A percentile compares a stretch with the other conserved stretches of the same genome.
phyloP scores from a whole-genome alignment of 176 grass and related monocot genomes.

The Pharus latifolius region DNA sequence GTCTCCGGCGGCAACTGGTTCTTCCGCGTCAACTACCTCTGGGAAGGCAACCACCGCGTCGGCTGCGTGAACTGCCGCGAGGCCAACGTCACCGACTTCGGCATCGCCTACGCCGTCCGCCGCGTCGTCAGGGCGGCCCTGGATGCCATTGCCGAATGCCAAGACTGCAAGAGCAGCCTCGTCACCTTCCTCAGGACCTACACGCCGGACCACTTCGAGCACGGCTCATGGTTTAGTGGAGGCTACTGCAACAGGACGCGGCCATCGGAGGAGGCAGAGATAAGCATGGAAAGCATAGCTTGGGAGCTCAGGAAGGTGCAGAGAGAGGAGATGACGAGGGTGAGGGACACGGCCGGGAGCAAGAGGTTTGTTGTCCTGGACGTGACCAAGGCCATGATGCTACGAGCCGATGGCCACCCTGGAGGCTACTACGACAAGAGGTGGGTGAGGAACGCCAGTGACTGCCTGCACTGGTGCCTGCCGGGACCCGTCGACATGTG shows the following conservation, averaged over 20 bases:
- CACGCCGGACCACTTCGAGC: constrained; percentile 58
- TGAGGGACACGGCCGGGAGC: neutral
- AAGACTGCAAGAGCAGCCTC: constrained; percentile 10
- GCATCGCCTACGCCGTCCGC: constrained; percentile 21
- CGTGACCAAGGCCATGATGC: constrained; percentile 87
- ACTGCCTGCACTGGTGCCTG: constrained; percentile 83
- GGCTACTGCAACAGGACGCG: constrained; percentile 46
- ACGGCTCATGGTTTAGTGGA: constrained; percentile 51
- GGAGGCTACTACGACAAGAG: constrained; percentile 40
- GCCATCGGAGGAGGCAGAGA: constrained; percentile 29
- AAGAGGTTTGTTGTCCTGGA: constrained; percentile 48
- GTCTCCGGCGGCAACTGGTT: constrained; percentile 71
- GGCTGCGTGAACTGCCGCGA: constrained; percentile 41
- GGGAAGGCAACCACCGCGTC: constrained; percentile 20
- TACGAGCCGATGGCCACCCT: constrained; percentile 74
- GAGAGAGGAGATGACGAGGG: constrained; percentile 39
- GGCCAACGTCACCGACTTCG: neutral
- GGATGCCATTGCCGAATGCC: constrained; percentile 19
- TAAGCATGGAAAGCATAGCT: neutral
- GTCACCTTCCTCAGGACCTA: constrained; percentile 42
- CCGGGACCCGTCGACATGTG: constrained; percentile 75
- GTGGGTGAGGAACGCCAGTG: constrained; percentile 43
- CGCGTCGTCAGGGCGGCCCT: constrained; percentile 29
- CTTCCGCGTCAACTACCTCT: constrained; percentile 42
- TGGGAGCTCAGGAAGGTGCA: constrained; percentile 55